Evolutionary conservation across 345 rosid genomes (phyloP).

Genomic region (Cardamine occulta): DNA sequence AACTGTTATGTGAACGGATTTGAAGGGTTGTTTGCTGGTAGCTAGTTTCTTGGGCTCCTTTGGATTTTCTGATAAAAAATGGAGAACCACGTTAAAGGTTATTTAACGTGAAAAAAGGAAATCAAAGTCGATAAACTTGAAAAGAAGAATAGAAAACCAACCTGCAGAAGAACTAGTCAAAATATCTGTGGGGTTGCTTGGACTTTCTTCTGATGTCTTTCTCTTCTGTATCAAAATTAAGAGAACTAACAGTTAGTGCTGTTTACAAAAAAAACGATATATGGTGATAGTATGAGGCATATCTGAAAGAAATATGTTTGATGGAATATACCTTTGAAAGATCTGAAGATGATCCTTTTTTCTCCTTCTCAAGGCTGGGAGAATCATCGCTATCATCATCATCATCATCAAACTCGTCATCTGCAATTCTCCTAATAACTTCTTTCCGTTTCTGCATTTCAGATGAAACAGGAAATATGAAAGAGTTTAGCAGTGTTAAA

Average conservation of each 20-base stretch:
- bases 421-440: conserved; percentile 61
- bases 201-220: conserved; percentile 53
- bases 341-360: conserved; percentile 38
- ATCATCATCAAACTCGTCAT: conserved; percentile 43
- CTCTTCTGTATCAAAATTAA: conserved; percentile 51
- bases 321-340: conserved; percentile 39
- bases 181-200: conserved; percentile 58
- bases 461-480: conserved; percentile 19
- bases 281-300: neutral
- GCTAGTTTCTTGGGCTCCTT: conserved; percentile 39
- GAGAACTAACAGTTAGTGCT: conserved; percentile 17
- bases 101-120: neutral
- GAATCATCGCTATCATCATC: conserved; percentile 35
- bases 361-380: conserved; percentile 35
- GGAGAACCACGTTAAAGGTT: neutral
- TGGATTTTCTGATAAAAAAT: conserved; percentile 34
- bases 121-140: conserved; percentile 6
- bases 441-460: conserved; percentile 52
- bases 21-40: conserved; percentile 42
- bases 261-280: neutral
- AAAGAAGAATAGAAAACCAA: conserved; percentile 30
- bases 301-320: conserved; percentile 9
- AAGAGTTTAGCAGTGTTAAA: conserved; percentile 12
- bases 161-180: conserved; percentile 51
- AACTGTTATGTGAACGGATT: conserved; percentile 53